These are phyloP conservation scores for Salix purpurea DNA, from an alignment of 345 rosid species.

Conservation along the genomic window DNA sequence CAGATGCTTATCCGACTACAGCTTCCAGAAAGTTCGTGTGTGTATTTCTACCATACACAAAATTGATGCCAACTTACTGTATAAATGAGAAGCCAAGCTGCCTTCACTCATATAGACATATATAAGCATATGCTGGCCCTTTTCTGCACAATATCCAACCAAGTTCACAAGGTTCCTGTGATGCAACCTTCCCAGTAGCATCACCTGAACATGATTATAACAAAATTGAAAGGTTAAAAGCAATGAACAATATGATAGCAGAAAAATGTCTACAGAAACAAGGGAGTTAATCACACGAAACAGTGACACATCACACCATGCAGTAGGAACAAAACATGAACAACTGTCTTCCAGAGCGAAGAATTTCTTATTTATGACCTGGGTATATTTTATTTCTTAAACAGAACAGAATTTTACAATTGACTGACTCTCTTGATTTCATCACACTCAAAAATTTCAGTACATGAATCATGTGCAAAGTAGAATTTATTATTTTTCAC, in stretches of 20 bases:
- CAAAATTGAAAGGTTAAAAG: background rate
- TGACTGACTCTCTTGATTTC: background rate
- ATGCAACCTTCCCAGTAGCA: slow-evolving; percentile 92
- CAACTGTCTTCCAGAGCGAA: background rate
- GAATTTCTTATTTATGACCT: background rate
- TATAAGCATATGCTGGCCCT: slow-evolving; percentile 87
- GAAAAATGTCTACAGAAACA: background rate
- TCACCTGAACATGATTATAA: slow-evolving; percentile 50
- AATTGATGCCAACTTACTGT: slow-evolving; percentile 54
- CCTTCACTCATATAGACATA: slow-evolving; percentile 98
- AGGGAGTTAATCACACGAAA: background rate
- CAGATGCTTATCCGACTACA: background rate
- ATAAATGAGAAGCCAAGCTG: slow-evolving; percentile 90
- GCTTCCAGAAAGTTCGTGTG: background rate
- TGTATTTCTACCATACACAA: slow-evolving; percentile 7
- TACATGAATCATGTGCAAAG: background rate
- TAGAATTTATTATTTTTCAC: background rate
- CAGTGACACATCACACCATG: no score
- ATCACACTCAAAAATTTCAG: background rate
- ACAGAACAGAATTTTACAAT: background rate
- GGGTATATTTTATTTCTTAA: background rate
- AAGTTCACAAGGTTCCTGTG: slow-evolving; percentile 94
- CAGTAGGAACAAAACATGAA: background rate
- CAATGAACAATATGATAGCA: background rate
- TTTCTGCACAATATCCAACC: slow-evolving; percentile 95